Percentiles rank a stretch among this genome's conserved stretches.
Conservation (phyloP, 2,329 filamentous ascomycete genomes). For the Aspergillus sp. region DNA sequence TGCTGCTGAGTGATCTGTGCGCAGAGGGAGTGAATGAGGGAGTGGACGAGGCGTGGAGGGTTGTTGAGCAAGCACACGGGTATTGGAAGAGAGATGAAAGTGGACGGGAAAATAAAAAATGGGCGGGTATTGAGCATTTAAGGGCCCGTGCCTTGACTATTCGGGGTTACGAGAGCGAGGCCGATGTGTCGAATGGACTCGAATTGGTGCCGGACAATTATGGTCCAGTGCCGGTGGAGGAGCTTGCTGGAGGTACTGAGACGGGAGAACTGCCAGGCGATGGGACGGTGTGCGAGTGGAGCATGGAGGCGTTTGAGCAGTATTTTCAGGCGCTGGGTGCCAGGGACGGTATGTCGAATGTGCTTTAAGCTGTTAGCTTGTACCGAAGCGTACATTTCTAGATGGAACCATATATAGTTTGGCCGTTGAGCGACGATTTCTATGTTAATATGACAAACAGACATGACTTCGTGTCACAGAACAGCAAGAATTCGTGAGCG, state of each 20-base stretch:
- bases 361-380: too few species aligned
- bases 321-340: constrained; percentile 11
- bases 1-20: constrained; percentile 18
- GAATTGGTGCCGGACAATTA: too few species aligned
- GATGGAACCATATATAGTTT: too few species aligned
- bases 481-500: too few species aligned
- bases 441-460: too few species aligned
- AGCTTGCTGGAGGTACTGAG: not conserved
- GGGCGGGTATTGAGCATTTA: constrained; percentile 19
- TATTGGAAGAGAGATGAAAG: constrained; percentile 14
- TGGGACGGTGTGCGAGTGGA: constrained; percentile 24
- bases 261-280: constrained; percentile 14
- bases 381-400: too few species aligned
- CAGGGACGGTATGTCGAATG: constrained; percentile 13
- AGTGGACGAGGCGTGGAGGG: constrained; percentile 9
- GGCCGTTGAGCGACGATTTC: too few species aligned
- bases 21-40: not conserved
- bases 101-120: constrained; percentile 6
- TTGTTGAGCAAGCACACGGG: constrained; percentile 14
- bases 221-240: not conserved
- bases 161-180: not conserved
- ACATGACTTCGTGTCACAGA: too few species aligned
- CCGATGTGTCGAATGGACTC: too few species aligned
- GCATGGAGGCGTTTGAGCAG: constrained; percentile 15
- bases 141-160: constrained; percentile 12